phyloP scores from a whole-genome alignment of 768 basidiomycete genomes.

The Suillus brevipes region DNA sequence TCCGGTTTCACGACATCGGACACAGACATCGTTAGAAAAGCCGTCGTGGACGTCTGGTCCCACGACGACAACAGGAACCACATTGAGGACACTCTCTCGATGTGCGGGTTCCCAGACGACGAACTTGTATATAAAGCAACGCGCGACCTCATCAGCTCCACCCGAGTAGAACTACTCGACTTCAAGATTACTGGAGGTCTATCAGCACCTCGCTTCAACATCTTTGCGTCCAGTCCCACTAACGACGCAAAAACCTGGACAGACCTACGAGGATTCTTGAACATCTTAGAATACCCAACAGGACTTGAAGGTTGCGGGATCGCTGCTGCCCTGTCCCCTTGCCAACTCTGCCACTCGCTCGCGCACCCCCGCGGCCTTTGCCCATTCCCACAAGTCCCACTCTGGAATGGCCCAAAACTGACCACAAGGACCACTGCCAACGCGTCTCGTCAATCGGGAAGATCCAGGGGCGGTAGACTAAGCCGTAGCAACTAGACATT shows the following conservation, averaged over 20 bases:
- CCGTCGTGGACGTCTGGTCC: too few relatives aligned
- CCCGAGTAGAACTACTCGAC: too few relatives aligned
- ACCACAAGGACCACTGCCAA: rapidly evolving
- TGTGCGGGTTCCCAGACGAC: too few relatives aligned
- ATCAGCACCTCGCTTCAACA: background rate
- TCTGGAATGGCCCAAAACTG: background rate
- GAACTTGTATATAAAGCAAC: too few relatives aligned
- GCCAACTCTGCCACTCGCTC: background rate
- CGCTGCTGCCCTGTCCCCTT: background rate
- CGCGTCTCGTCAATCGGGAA: background rate
- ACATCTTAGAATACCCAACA: background rate
- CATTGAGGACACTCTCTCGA: too few relatives aligned
- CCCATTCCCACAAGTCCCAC: background rate
- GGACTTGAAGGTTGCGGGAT: background rate
- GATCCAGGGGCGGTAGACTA: background rate
- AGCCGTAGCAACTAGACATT: too few relatives aligned
- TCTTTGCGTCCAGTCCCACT: background rate
- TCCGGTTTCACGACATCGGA: too few relatives aligned
- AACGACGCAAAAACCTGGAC: background rate
- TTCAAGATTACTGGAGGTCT: background rate
- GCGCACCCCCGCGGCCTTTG: background rate
- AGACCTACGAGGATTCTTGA: rapidly evolving
- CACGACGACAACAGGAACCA: too few relatives aligned
- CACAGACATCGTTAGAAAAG: too few relatives aligned
- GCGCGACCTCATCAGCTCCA: too few relatives aligned